Evolutionary conservation across 1,284 basidiomycete species (phyloP).

Genomic region (Ustilago sp.): DNA sequence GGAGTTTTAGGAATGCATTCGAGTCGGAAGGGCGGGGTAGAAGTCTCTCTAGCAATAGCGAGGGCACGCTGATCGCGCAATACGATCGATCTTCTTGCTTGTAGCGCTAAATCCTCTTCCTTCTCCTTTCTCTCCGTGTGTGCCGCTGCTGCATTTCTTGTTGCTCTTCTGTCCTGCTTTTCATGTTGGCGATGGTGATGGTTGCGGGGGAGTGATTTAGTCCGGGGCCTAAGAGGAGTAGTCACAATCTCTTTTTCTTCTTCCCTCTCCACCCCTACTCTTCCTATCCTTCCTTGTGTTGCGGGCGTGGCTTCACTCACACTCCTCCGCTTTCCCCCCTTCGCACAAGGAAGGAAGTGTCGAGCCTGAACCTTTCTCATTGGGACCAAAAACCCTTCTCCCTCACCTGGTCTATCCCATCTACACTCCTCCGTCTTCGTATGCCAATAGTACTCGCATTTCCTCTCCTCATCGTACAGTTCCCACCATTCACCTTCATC

Average conservation of each 20-base stretch:
- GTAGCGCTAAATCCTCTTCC: background rate
- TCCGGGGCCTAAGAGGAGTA: background rate
- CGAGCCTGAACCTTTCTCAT: slow-evolving; percentile 80
- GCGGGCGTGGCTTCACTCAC: too few relatives aligned
- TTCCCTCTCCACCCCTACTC: background rate
- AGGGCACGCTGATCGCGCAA: slow-evolving; percentile 17
- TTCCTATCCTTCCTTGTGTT: background rate
- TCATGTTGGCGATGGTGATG: background rate
- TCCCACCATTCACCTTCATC: slow-evolving; percentile 95
- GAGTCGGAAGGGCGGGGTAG: slow-evolving; percentile 1
- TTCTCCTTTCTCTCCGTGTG: background rate
- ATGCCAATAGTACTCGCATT: slow-evolving; percentile 90
- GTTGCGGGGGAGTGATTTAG: background rate
- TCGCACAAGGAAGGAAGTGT: slow-evolving; percentile 55
- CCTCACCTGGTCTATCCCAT: slow-evolving; percentile 82
- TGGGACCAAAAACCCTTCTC: slow-evolving; percentile 85
- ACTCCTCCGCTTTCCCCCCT: background rate
- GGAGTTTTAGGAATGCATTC: background rate
- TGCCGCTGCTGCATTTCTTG: background rate
- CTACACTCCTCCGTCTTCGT: slow-evolving; percentile 86
- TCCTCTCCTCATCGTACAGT: slow-evolving; percentile 81
- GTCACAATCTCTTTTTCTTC: background rate
- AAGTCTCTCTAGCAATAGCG: slow-evolving; percentile 6
- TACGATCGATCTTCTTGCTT: slow-evolving; percentile 13
- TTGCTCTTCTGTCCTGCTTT: background rate